These are phyloP conservation scores for Cyberlindnera saturnus DNA, from an alignment of 805 yeast genomes.

Conservation along the genomic window DNA sequence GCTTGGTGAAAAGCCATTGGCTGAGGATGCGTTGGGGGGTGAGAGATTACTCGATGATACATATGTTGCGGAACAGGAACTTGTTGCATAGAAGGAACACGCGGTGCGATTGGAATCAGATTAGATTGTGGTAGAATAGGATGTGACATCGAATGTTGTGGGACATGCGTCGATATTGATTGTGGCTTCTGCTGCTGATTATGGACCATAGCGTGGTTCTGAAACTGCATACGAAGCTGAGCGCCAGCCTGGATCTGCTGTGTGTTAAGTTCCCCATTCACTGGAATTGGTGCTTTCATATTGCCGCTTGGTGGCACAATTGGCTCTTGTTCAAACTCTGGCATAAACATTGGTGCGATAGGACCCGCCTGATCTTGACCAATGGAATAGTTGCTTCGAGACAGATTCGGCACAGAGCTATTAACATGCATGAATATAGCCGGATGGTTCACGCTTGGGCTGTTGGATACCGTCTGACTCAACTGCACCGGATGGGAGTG, in stretches of 20 bases:
- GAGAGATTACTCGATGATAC: too few relatives aligned
- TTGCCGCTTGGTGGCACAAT: too few relatives aligned
- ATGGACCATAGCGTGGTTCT: constrained; percentile 14
- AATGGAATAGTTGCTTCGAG: not conserved
- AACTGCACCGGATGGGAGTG: constrained; percentile 1
- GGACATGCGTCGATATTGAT: not conserved
- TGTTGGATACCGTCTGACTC: not conserved
- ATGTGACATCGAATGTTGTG: too few relatives aligned
- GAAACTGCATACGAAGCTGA: constrained; percentile 16
- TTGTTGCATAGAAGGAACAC: too few relatives aligned
- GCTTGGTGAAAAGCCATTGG: not conserved
- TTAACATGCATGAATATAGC: not conserved
- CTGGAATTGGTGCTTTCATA: not conserved
- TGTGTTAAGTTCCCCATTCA: not conserved
- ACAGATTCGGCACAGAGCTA: not conserved
- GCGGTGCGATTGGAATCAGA: too few relatives aligned
- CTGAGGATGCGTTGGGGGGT: not conserved
- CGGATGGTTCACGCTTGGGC: not conserved
- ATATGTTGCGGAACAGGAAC: too few relatives aligned
- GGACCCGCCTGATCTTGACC: constrained; percentile 1
- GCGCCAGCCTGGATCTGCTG: constrained; percentile 10
- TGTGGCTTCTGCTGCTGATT: constrained; percentile 6
- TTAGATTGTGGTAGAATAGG: too few relatives aligned
- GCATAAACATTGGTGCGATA: not conserved
- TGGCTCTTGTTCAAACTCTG: too few relatives aligned